phyloP scores from a whole-genome alignment of 495 filamentous ascomycete genomes.

The Daldinia decipiens region DNA sequence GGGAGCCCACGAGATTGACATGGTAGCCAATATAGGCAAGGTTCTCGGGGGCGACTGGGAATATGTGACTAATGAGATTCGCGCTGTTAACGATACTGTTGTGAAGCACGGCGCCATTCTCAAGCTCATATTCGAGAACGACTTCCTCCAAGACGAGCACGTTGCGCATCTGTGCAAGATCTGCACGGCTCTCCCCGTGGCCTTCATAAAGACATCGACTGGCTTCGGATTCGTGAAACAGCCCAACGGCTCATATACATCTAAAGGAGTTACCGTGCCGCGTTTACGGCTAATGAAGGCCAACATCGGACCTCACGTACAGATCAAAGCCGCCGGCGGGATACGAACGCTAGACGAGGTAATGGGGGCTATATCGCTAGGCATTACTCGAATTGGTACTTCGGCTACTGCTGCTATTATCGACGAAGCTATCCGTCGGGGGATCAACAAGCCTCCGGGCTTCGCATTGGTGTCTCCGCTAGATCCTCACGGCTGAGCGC shows the following conservation, averaged over 20 bases:
- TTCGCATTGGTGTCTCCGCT: slow-evolving; percentile 43
- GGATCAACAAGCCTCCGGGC: slow-evolving; percentile 56
- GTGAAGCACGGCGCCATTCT: slow-evolving; percentile 54
- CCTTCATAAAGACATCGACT: slow-evolving; percentile 67
- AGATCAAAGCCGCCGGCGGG: slow-evolving; percentile 68
- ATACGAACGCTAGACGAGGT: slow-evolving; percentile 61
- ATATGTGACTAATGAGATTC: slow-evolving; percentile 63
- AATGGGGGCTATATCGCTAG: slow-evolving; percentile 52
- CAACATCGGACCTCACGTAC: slow-evolving; percentile 54
- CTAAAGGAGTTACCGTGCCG: slow-evolving; percentile 59
- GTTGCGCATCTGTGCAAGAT: slow-evolving; percentile 62
- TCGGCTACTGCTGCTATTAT: slow-evolving; percentile 65
- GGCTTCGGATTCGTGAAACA: slow-evolving; percentile 68
- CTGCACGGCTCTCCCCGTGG: slow-evolving; percentile 59
- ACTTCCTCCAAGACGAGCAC: slow-evolving; percentile 58
- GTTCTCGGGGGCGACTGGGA: slow-evolving; percentile 65
- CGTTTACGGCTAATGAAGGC: slow-evolving; percentile 65
- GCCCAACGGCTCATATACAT: slow-evolving; percentile 60
- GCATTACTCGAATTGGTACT: slow-evolving; percentile 61
- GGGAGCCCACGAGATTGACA: slow-evolving; percentile 66
- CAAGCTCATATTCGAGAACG: slow-evolving; percentile 70
- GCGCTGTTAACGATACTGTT: slow-evolving; percentile 59
- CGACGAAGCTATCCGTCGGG: slow-evolving; percentile 62
- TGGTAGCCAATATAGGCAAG: slow-evolving; percentile 70
- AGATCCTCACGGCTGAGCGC: neutral